Evolutionary conservation across 2,329 filamentous ascomycete genomes (phyloP).

Genomic region (Fonsecaea pugnacius): DNA sequence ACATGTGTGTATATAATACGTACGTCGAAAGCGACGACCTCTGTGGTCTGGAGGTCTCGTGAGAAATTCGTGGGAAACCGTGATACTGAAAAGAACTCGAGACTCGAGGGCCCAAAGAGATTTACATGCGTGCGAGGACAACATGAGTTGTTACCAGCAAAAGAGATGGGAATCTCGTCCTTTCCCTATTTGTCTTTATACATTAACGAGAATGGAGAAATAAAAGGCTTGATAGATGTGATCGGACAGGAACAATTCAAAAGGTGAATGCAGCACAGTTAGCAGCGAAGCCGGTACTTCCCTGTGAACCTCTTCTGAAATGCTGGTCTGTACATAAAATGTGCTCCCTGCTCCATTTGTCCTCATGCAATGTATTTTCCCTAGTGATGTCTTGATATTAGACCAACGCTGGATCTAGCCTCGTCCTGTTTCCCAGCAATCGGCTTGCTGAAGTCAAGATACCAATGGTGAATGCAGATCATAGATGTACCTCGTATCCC

Average conservation of each 20-base stretch:
- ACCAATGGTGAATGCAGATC: constrained; percentile 3
- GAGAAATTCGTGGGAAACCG: no score
- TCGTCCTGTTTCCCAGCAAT: not conserved
- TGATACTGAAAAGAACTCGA: no score
- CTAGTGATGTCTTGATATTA: not conserved
- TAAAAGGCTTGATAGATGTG: not conserved
- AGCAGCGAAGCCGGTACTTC: not conserved
- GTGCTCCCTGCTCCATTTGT: not conserved
- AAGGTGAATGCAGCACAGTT: not conserved
- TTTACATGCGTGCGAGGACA: not conserved
- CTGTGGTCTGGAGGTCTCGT: no score
- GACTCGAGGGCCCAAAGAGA: no score
- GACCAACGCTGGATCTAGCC: not conserved
- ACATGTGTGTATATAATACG: no score
- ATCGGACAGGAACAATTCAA: not conserved
- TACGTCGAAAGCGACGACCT: no score
- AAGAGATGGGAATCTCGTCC: no score
- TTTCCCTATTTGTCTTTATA: no score
- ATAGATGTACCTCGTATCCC: not conserved
- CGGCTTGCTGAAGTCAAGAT: not conserved
- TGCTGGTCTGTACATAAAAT: not conserved
- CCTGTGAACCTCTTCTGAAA: not conserved
- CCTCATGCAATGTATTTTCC: not conserved
- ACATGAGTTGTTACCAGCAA: no score
- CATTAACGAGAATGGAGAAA: not conserved